Evolutionary conservation across 352 stramenopile species (phyloP), one percentile per base, ranked within the genome.

Genomic region (Globisporangium middletonii): DNA sequence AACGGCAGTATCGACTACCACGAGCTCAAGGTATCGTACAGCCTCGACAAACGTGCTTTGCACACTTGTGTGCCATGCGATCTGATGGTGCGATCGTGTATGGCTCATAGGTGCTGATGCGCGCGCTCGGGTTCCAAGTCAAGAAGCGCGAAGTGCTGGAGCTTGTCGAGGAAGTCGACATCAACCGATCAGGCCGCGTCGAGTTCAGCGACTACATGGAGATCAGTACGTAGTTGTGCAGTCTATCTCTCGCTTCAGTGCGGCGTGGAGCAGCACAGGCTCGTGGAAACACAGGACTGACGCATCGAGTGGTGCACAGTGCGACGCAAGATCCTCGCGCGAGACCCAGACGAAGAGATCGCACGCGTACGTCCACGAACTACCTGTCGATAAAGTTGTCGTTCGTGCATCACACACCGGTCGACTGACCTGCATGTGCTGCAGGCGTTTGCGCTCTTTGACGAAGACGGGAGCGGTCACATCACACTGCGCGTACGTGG

Each of bases 381-480:
- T n/a, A n/a, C n/a, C n/a, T n/a, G n/a, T n/a, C n/a, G n/a, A n/a
- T n/a, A n/a, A n/a, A n/a, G n/a, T n/a, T n/a, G n/a, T 35, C 47
- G 15, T 5, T 41, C 35, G 35, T 7, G 35, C 35, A 41, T 7
- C 35, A 12, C 8, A 41, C 35, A n/a, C n/a, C n/a, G n/a, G 16
- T 45, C 16, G 38, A 45, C 12, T 45, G 30, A 35, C 30, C 30
- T 35, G 30, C 8, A 3, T 35, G 30, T 35, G 7, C 0, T 50
- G 28, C 57, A 88, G 76, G 92, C 92, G n/a, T 98, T 98, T 58
- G 68, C 88, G 54, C 73, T 98, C n/a, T 98, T 98, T 73, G 92
- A 98, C 55, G 86, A 95, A 65, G 92, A 98, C 53, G 77, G 84
- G 53, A 83, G 72, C 13, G 92, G 92, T 12, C 88, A 94, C 28